These are phyloP conservation scores for Cryphonectria carpinicola DNA, from an alignment of 2,329 filamentous ascomycete species.

Conservation along the genomic window DNA sequence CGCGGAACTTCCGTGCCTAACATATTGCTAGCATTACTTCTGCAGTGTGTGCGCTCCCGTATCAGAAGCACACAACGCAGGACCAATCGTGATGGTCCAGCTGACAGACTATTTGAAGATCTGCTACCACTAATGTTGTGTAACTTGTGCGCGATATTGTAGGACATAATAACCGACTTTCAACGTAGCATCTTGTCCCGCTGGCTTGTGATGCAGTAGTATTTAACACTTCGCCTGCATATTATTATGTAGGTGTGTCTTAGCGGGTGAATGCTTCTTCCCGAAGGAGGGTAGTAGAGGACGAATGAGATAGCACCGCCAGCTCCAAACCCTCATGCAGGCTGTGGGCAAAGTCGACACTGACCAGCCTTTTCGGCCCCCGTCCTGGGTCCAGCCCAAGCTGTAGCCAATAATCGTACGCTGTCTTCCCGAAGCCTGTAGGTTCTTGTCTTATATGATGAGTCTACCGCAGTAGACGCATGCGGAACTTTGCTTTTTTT, in stretches of 20 bases:
- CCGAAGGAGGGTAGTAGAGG: neutral
- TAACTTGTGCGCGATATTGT: neutral
- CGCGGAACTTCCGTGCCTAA: neutral
- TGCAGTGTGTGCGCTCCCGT: neutral
- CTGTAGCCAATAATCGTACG: neutral
- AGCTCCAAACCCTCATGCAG: conserved; percentile 14
- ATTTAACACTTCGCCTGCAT: neutral
- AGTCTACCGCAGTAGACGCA: neutral
- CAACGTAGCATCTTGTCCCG: neutral
- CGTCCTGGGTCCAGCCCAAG: neutral
- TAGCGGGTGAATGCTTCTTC: neutral
- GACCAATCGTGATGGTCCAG: neutral
- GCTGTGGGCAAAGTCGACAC: conserved; percentile 8
- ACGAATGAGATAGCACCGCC: neutral
- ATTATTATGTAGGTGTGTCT: neutral
- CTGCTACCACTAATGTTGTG: neutral
- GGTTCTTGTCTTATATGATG: neutral
- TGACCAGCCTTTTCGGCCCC: neutral
- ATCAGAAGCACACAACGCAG: neutral
- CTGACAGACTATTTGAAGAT: neutral
- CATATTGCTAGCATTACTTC: neutral
- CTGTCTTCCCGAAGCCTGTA: neutral
- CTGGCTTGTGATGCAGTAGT: neutral
- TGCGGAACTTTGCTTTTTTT: too few relatives aligned
- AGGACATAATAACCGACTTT: neutral